Percentiles rank a stretch among this genome's conserved stretches.
These are phyloP conservation scores for Salix brachista DNA, from an alignment of 345 rosid genomes.

Conservation along the genomic window DNA sequence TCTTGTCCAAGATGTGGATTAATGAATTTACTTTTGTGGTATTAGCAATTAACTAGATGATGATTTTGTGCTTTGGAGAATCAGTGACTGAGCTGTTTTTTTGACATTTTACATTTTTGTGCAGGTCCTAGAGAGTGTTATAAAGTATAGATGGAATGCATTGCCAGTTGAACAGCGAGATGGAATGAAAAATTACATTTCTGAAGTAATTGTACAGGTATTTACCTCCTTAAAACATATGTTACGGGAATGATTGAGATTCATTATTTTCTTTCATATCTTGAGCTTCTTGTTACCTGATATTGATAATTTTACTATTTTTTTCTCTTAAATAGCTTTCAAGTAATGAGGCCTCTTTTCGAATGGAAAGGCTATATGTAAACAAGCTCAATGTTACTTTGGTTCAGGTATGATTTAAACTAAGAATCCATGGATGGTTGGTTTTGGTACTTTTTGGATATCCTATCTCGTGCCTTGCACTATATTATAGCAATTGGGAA, in stretches of 20 bases:
- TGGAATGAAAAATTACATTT: conserved; percentile 98
- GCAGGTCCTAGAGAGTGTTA: conserved; percentile 96
- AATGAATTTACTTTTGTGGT: neutral
- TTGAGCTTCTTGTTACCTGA: neutral
- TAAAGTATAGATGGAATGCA: conserved; percentile 98
- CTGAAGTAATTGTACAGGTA: conserved; percentile 99
- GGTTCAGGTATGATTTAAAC: conserved; percentile 66
- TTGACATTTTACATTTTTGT: conserved; percentile 1
- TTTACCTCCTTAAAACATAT: neutral
- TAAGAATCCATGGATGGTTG: neutral
- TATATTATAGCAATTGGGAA: neutral
- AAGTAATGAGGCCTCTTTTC: conserved; percentile 78
- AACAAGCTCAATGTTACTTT: conserved; percentile 90
- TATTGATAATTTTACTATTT: neutral
- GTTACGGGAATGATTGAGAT: neutral
- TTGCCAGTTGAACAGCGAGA: conserved; percentile 94
- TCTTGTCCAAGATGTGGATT: neutral
- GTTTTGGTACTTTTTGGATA: neutral
- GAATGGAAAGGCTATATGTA: conserved; percentile 82
- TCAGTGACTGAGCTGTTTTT: neutral
- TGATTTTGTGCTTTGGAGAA: neutral
- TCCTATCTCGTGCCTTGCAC: neutral
- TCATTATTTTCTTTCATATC: neutral
- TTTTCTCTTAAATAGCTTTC: conserved; percentile 61
- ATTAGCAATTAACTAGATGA: neutral